Evolutionary conservation across 306 rosid species (phyloP).

Genomic region (Arachis hypogaea): DNA sequence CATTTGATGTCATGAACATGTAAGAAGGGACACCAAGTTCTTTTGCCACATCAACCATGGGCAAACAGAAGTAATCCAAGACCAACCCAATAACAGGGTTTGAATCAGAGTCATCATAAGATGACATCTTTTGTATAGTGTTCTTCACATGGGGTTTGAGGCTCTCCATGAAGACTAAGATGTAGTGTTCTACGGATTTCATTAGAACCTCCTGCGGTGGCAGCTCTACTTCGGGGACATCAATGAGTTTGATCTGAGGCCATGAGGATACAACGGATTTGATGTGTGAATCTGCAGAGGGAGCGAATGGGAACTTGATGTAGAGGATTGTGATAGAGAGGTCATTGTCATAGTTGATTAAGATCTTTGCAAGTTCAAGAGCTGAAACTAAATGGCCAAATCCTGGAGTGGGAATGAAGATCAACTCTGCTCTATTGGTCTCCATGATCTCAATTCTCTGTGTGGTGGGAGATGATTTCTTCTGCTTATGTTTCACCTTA

Average conservation of each 20-base stretch:
- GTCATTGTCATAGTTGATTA: conserved; percentile 32
- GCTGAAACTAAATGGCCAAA: conserved; percentile 59
- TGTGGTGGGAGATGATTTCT: neutral
- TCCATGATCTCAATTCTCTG: conserved; percentile 5
- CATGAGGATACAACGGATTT: conserved; percentile 45
- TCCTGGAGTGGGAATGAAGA: conserved; percentile 59
- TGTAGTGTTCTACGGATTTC: conserved; percentile 36
- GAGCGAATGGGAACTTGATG: conserved; percentile 38
- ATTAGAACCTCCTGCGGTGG: conserved; percentile 36
- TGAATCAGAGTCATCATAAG: conserved; percentile 29
- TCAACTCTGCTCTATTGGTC: conserved; percentile 41
- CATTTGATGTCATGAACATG: conserved; percentile 50
- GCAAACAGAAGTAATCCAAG: conserved; percentile 56
- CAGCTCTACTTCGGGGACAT: conserved; percentile 52
- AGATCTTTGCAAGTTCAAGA: conserved; percentile 53
- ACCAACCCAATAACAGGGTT: conserved; percentile 46
- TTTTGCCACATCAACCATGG: conserved; percentile 54
- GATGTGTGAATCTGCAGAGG: conserved; percentile 48
- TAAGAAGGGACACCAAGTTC: conserved; percentile 58
- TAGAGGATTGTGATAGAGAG: conserved; percentile 52
- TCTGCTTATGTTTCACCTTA: neutral
- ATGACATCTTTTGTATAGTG: conserved; percentile 37
- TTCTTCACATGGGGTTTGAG: conserved; percentile 43
- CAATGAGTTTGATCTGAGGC: conserved; percentile 47
- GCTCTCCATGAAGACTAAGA: conserved; percentile 40